Evolutionary conservation across 495 filamentous ascomycete species (phyloP), one percentile per base, ranked within the genome.

Genomic region (Lophiotrema nucula): DNA sequence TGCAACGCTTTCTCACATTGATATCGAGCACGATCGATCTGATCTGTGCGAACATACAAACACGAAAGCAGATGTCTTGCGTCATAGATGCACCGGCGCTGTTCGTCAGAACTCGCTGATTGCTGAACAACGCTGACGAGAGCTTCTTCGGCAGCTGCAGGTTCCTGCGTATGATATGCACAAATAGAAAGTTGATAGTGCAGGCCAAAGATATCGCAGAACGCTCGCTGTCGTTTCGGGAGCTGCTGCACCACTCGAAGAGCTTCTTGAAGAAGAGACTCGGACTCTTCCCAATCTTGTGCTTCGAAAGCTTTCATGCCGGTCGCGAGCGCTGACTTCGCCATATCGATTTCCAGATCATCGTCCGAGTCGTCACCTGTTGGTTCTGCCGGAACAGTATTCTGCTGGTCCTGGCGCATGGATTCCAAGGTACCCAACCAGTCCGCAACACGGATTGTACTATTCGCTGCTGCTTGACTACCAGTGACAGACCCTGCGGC

Each of bases 101-200:
- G n/a, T n/a, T n/a, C n/a, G n/a, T n/a, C n/a, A n/a, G n/a, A n/a
- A n/a, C n/a, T n/a, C n/a, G n/a, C n/a, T n/a, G n/a, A n/a, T n/a
- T n/a, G n/a, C n/a, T n/a, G n/a, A n/a, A n/a, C n/a, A n/a, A n/a
- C n/a, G n/a, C n/a, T n/a, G n/a, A n/a, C n/a, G n/a, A n/a, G n/a
- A n/a, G n/a, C n/a, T n/a, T n/a, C n/a, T n/a, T n/a, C n/a, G n/a
- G n/a, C n/a, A n/a, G n/a, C n/a, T n/a, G n/a, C n/a, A n/a, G n/a
- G n/a, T n/a, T n/a, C n/a, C n/a, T n/a, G n/a, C n/a, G n/a, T n/a
- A n/a, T n/a, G n/a, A n/a, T n/a, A n/a, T n/a, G n/a, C n/a, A n/a
- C n/a, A n/a, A n/a, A n/a, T 63, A n/a, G n/a, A n/a, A n/a, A 69
- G 64, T 58, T 64, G 60, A 53, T 66, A 69, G 12, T 69, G 66